Evolutionary conservation across 2,329 filamentous ascomycete genomes (phyloP).

Genomic region (Piedraia hortae): DNA sequence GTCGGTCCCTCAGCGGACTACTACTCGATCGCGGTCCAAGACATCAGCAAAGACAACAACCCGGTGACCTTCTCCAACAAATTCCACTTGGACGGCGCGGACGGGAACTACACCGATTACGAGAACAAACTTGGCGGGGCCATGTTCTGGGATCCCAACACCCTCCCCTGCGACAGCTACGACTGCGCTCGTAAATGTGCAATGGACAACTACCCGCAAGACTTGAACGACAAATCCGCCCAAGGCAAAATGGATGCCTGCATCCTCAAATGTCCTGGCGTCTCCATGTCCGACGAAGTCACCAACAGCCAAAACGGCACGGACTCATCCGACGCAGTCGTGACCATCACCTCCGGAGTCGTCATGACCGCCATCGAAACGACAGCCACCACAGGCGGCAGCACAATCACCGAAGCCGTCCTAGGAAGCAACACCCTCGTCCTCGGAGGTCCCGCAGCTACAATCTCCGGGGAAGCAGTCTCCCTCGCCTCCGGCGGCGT

Average conservation of each 20-base stretch:
- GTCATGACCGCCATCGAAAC: conserved; percentile 4
- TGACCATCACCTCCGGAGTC: conserved; percentile 3
- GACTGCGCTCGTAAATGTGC: conserved; percentile 10
- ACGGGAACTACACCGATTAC: conserved; percentile 8
- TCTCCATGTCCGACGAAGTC: conserved; percentile 5
- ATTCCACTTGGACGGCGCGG: conserved; percentile 9
- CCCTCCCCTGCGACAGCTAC: conserved; percentile 9
- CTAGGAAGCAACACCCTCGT: conserved; percentile 4
- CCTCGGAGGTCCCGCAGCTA: conserved; percentile 4
- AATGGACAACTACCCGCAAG: conserved; percentile 7
- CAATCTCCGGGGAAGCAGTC: conserved; percentile 3
- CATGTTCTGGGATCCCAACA: conserved; percentile 9
- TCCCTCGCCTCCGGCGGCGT: conserved; percentile 3
- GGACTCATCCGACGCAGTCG: conserved; percentile 1
- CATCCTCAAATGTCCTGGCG: conserved; percentile 9
- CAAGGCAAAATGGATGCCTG: conserved; percentile 8
- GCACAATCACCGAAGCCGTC: conserved; percentile 4
- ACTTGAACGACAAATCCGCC: conserved; percentile 6
- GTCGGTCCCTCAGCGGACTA: conserved; percentile 11
- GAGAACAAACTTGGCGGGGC: conserved; percentile 8
- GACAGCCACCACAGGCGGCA: conserved; percentile 2
- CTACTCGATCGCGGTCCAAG: conserved; percentile 10
- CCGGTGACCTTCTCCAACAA: conserved; percentile 7
- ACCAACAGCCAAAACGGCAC: conserved; percentile 1
- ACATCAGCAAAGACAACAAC: conserved; percentile 6